These are phyloP conservation scores for Rhododendron molle DNA, from an alignment of 148 eudicot species.

Conservation along the genomic window DNA sequence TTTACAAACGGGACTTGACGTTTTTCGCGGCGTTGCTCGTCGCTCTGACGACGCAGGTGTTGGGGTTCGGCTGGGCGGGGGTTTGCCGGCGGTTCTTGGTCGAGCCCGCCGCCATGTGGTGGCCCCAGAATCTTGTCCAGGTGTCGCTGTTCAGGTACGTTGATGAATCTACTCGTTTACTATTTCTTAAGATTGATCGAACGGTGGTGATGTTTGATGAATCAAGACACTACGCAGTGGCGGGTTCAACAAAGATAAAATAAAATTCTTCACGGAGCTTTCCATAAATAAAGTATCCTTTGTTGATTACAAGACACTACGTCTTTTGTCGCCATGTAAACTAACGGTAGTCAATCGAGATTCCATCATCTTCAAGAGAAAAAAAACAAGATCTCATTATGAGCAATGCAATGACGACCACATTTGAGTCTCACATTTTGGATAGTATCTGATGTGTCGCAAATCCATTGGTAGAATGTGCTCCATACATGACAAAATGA, in stretches of 20 bases:
- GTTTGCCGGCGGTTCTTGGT: slow-evolving; percentile 72
- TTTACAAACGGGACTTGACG: slow-evolving; percentile 49
- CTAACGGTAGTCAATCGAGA: neutral
- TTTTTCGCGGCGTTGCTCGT: slow-evolving; percentile 62
- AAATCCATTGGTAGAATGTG: too few species aligned
- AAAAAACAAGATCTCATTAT: too few species aligned
- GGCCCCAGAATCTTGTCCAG: slow-evolving; percentile 86
- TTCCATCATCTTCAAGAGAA: neutral
- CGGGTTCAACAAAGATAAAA: neutral
- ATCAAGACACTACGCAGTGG: neutral
- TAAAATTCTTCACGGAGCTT: too few species aligned
- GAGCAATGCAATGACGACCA: too few species aligned
- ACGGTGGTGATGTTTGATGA: slow-evolving; percentile 3
- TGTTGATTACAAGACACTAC: too few species aligned
- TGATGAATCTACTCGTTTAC: too few species aligned
- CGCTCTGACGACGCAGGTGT: slow-evolving; percentile 77
- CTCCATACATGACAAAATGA: too few species aligned
- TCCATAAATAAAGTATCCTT: too few species aligned
- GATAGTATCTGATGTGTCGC: too few species aligned
- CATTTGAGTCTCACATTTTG: too few species aligned
- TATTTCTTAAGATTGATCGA: neutral
- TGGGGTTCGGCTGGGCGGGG: slow-evolving; percentile 99
- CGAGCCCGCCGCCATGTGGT: slow-evolving; percentile 97
- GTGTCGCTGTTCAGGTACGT: slow-evolving; percentile 86
- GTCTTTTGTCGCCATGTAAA: neutral